A percentile compares a stretch with the other conserved stretches of the same genome.
Evolutionary conservation across 768 basidiomycete species (phyloP).

Genomic region (Rubroboletus pulcherrimus): DNA sequence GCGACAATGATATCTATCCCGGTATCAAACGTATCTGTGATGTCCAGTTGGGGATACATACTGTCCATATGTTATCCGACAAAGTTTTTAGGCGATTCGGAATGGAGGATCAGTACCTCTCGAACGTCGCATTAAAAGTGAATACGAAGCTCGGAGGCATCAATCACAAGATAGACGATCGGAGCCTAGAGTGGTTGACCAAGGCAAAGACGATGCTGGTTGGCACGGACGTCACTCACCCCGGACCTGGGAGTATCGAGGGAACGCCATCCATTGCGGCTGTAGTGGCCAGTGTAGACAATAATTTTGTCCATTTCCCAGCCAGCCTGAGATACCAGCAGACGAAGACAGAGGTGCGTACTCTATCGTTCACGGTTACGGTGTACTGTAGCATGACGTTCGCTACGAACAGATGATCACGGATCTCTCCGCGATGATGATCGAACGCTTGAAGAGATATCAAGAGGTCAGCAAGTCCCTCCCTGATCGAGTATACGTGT

Average conservation of each 20-base stretch:
- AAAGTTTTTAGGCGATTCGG: conserved; percentile 47
- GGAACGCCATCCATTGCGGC: conserved; percentile 84
- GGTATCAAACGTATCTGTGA: conserved; percentile 79
- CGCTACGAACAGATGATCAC: conserved; percentile 58
- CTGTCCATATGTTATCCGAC: conserved; percentile 61
- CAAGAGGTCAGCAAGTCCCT: conserved; percentile 51
- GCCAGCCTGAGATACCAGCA: conserved; percentile 68
- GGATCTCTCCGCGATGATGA: conserved; percentile 63
- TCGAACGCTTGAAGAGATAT: conserved; percentile 62
- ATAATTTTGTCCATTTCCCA: conserved; percentile 70
- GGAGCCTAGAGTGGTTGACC: conserved; percentile 60
- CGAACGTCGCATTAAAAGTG: conserved; percentile 77
- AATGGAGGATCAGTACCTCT: conserved; percentile 77
- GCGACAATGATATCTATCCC: conserved; percentile 76
- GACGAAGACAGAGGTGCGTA: conserved; percentile 27
- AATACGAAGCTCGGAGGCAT: conserved; percentile 82
- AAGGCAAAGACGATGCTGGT: conserved; percentile 76
- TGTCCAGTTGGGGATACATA: conserved; percentile 65
- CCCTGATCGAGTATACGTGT: conserved; percentile 68
- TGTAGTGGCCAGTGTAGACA: conserved; percentile 74
- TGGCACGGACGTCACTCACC: conserved; percentile 83
- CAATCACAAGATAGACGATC: conserved; percentile 68
- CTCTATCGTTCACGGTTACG: neutral
- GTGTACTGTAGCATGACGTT: neutral
- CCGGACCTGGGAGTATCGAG: conserved; percentile 57